Percentiles rank a stretch among this genome's conserved stretches.
phyloP scores from a whole-genome alignment of 306 rosid genomes.

The Vigna reflexopilosa region DNA sequence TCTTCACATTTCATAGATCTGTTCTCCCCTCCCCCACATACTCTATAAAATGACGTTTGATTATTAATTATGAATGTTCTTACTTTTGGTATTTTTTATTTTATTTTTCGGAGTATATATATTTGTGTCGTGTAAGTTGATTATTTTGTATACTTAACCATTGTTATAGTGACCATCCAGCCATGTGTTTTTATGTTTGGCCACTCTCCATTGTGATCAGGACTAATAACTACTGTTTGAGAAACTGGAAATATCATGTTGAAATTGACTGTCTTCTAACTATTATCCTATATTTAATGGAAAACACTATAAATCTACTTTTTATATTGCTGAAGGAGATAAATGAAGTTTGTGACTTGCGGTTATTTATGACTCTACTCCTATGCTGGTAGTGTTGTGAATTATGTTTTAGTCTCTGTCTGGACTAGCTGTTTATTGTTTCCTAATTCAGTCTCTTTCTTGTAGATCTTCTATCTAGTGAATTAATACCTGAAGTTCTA shows the following conservation, averaged over 20 bases:
- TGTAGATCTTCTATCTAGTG: conserved; percentile 75
- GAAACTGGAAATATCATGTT: neutral
- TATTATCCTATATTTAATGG: conserved; percentile 28
- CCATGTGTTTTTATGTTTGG: neutral
- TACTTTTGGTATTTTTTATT: neutral
- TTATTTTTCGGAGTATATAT: neutral
- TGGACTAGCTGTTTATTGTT: conserved; percentile 31
- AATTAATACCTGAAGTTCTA: conserved; percentile 61
- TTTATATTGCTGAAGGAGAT: conserved; percentile 28
- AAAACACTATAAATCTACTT: conserved; percentile 22
- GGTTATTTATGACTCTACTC: neutral
- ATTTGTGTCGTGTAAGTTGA: neutral
- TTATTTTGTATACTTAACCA: neutral
- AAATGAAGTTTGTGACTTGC: conserved; percentile 30
- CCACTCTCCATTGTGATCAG: neutral
- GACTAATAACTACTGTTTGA: neutral
- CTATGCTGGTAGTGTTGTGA: conserved; percentile 24
- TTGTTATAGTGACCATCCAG: neutral
- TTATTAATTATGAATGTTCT: neutral
- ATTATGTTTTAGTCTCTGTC: conserved; percentile 5
- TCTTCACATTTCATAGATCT: neutral
- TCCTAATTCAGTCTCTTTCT: conserved; percentile 44
- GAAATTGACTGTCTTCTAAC: conserved; percentile 20
- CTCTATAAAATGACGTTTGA: neutral
- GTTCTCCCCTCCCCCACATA: neutral